Percentiles rank a stretch among this genome's conserved stretches.
phyloP scores from a whole-genome alignment of 768 basidiomycete genomes.

The Suillus weaverae region DNA sequence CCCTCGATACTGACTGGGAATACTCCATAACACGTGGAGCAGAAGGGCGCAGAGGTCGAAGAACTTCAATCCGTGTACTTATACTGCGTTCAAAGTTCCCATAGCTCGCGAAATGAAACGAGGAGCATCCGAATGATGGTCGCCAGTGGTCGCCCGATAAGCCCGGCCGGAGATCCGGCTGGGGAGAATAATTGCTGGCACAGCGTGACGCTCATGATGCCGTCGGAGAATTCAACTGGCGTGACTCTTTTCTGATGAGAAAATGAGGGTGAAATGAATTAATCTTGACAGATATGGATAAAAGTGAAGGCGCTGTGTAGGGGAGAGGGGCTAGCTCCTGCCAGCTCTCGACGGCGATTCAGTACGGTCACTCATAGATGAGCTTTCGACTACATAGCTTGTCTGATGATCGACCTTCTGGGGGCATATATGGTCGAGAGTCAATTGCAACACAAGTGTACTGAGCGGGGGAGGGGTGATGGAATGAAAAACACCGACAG shows the following conservation, averaged over 20 bases:
- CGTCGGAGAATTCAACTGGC: not conserved
- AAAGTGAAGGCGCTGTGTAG: not conserved
- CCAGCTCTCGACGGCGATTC: not conserved
- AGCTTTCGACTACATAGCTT: not conserved
- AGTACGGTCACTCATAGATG: too few species aligned
- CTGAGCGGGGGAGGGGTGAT: not conserved
- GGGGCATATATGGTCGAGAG: not conserved
- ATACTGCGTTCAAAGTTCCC: not conserved
- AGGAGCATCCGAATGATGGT: not conserved
- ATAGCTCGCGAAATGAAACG: not conserved
- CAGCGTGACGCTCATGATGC: not conserved
- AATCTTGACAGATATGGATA: not conserved
- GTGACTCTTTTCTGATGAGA: not conserved
- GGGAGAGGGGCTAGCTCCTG: not conserved
- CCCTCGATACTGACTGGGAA: not conserved
- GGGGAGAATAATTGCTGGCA: not conserved
- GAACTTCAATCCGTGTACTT: not conserved
- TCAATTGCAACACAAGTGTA: not conserved
- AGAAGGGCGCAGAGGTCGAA: not conserved
- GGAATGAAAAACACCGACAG: not conserved
- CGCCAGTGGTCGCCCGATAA: not conserved
- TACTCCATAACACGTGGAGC: not conserved
- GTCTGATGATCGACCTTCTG: not conserved
- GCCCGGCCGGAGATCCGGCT: not conserved
- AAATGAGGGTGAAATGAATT: not conserved